A percentile compares a stretch with the other conserved stretches of the same genome.
Evolutionary conservation across 805 yeast genomes (phyloP).

Genomic region (Kodamaea fukazawae): DNA sequence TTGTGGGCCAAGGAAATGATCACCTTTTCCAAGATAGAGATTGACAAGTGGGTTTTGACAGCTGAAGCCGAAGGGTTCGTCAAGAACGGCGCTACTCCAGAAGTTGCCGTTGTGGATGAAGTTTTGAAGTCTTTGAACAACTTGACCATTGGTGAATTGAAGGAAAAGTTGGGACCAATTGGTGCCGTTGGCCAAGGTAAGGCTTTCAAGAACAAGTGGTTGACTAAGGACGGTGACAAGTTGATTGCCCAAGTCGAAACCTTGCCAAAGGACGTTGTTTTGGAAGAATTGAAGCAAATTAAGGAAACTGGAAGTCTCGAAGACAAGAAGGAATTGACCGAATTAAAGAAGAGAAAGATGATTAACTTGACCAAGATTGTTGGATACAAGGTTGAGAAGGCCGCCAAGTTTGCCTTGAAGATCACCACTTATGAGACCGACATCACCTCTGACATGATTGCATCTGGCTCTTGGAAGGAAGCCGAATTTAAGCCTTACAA

Average conservation of each 20-base stretch:
- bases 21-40: conserved; percentile 66
- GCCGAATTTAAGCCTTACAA: conserved; percentile 91
- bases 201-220: conserved; percentile 98
- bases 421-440: conserved; percentile 87
- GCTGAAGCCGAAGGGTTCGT: conserved; percentile 80
- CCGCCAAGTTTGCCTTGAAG: conserved; percentile 77
- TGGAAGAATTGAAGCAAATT: conserved; percentile 58
- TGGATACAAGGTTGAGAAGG: conserved; percentile 76
- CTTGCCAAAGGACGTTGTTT: conserved; percentile 66
- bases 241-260: conserved; percentile 59
- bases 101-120: conserved; percentile 71
- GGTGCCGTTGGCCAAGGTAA: conserved; percentile 95
- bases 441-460: conserved; percentile 89
- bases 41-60: conserved; percentile 72
- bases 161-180: conserved; percentile 67
- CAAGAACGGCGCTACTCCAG: conserved; percentile 78
- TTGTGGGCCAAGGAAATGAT: conserved; percentile 83
- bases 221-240: conserved; percentile 79
- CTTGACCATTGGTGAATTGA: conserved; percentile 75
- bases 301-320: conserved; percentile 51
- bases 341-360: conserved; percentile 92
- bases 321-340: conserved; percentile 68
- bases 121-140: conserved; percentile 75
- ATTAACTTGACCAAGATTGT: conserved; percentile 66
- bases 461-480: conserved; percentile 75